Conservation (phyloP, 1,284 basidiomycete species). For the Ustilago xerochloae region DNA sequence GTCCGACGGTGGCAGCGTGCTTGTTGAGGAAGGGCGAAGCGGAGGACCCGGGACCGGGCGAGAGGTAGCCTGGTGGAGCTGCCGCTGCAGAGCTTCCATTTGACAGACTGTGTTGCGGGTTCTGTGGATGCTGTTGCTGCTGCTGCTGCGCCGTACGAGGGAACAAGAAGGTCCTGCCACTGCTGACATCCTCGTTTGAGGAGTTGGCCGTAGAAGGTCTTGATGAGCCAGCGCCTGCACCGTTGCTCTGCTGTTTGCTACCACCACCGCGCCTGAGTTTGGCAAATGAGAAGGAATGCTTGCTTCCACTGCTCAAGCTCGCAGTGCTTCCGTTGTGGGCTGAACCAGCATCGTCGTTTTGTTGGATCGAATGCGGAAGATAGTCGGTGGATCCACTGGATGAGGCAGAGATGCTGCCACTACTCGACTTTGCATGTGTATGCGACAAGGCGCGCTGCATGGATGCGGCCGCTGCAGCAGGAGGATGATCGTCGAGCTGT, state of each 20-base stretch:
- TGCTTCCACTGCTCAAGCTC: constrained; percentile 32
- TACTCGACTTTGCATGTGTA: constrained; percentile 28
- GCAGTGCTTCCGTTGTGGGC: constrained; percentile 28
- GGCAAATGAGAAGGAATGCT: constrained; percentile 34
- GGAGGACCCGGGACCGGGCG: constrained; percentile 28
- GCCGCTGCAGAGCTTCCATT: too few relatives aligned
- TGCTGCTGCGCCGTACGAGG: constrained; percentile 7
- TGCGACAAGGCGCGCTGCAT: constrained; percentile 22
- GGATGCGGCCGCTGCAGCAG: neutral
- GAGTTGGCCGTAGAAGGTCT: constrained; percentile 29
- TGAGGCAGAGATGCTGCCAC: constrained; percentile 24
- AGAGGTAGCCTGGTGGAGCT: constrained; percentile 23
- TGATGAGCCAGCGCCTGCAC: neutral
- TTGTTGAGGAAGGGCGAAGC: constrained; percentile 51
- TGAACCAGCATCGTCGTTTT: constrained; percentile 13
- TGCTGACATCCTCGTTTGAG: constrained; percentile 27
- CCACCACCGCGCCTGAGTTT: constrained; percentile 15
- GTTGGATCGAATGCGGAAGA: constrained; percentile 9
- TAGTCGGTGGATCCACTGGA: constrained; percentile 27
- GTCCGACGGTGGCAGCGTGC: constrained; percentile 44
- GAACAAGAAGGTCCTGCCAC: constrained; percentile 12
- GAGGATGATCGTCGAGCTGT: constrained; percentile 13
- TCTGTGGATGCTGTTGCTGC: constrained; percentile 2
- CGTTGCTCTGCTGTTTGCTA: constrained; percentile 6
- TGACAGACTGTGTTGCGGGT: neutral